These are phyloP conservation scores for barley (Hordeum vulgare) DNA, from an alignment of 176 grass and related monocot species.

Conservation along the genomic window MorexV3_pseudomolecules_assembly NC_058518.1:514768645-514769144, in stretches of 20 bases:
- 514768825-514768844: conserved; percentile 67
- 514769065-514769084: conserved; percentile 68
- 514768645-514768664: conserved; percentile 54
- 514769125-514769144: conserved; percentile 57
- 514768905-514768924: conserved; percentile 51
- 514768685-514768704: conserved; percentile 30
- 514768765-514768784: conserved; percentile 59
- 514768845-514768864: conserved; percentile 55
- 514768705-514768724: conserved; percentile 33
- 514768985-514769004: conserved; percentile 45
- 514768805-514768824: conserved; percentile 54
- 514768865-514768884: conserved; percentile 57
- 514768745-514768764: conserved; percentile 66
- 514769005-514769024: conserved; percentile 61
- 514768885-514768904: conserved; percentile 70
- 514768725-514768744: conserved; percentile 42
- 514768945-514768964: conserved; percentile 49
- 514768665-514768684: background rate
- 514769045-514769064: conserved; percentile 71
- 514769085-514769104: conserved; percentile 32
- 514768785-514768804: conserved; percentile 54
- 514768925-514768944: conserved; percentile 54
- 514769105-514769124: conserved; percentile 38
- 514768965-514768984: conserved; percentile 41
- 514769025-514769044: conserved; percentile 47